phyloP scores from a whole-genome alignment of 1,284 basidiomycete genomes.

The Rhizoctonia solani region DNA sequence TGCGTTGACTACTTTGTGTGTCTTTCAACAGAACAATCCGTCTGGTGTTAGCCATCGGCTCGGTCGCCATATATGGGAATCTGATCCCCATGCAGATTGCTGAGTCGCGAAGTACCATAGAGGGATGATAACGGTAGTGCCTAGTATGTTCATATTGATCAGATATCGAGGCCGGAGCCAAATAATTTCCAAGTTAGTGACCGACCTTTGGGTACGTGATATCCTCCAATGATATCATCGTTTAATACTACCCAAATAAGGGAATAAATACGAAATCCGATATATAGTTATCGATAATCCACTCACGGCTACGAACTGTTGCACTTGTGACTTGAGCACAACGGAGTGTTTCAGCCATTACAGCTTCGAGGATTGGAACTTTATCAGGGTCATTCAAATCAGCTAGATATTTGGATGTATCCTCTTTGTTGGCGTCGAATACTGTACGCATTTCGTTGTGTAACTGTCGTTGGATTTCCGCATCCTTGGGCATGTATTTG shows the following conservation, averaged over 20 bases:
- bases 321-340: neutral
- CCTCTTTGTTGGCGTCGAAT: neutral
- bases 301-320: constrained; percentile 1
- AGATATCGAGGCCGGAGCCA: neutral
- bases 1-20: too few relatives aligned
- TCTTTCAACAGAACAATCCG: neutral
- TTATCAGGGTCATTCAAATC: neutral
- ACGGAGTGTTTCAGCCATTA: constrained; percentile 11
- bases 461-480: constrained; percentile 14
- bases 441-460: neutral
- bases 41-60: constrained; percentile 2
- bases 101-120: neutral
- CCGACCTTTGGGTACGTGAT: constrained; percentile 1
- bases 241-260: neutral
- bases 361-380: constrained; percentile 13
- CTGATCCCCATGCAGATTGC: constrained; percentile 5
- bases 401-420: neutral
- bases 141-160: neutral
- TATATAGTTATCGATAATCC: too few relatives aligned
- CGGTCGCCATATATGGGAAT: constrained; percentile 4
- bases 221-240: constrained; percentile 14
- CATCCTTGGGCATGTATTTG: constrained; percentile 5
- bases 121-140: neutral
- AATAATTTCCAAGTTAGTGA: neutral
- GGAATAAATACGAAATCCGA: too few relatives aligned